phyloP scores from a whole-genome alignment of 805 yeast species.

The Hanseniaspora thailandica region DNA sequence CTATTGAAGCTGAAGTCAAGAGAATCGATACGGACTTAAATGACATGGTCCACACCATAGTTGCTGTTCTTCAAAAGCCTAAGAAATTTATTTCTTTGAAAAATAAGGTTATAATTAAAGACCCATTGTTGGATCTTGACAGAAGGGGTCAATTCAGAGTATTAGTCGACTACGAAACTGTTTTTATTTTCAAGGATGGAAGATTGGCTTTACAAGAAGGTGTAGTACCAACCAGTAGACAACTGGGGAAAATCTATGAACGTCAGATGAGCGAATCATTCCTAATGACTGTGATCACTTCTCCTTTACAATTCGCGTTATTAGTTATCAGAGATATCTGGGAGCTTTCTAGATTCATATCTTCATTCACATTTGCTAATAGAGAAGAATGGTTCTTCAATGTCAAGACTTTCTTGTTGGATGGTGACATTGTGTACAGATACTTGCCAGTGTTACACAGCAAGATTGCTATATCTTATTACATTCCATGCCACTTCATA shows the following conservation, averaged over 20 bases:
- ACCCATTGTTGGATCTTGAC: not conserved
- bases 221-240: not conserved
- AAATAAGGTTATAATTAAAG: not conserved
- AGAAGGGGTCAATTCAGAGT: too few species aligned
- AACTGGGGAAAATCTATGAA: not conserved
- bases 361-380: not conserved
- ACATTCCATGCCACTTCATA: not conserved
- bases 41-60: not conserved
- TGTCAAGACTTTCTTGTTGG: not conserved
- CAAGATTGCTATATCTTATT: too few species aligned
- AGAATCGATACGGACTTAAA: conserved; percentile 8
- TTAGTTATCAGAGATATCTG: not conserved
- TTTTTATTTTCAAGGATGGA: not conserved
- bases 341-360: not conserved
- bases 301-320: not conserved
- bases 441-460: not conserved
- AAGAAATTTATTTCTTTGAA: not conserved
- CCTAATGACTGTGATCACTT: not conserved
- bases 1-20: not conserved
- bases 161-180: too few species aligned
- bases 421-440: conserved; percentile 1
- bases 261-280: not conserved
- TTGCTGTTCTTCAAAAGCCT: not conserved
- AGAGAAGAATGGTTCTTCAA: not conserved
- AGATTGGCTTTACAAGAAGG: not conserved